phyloP scores from a whole-genome alignment of 257 asterid species.

The Fraxinus pennsylvanica region DNA sequence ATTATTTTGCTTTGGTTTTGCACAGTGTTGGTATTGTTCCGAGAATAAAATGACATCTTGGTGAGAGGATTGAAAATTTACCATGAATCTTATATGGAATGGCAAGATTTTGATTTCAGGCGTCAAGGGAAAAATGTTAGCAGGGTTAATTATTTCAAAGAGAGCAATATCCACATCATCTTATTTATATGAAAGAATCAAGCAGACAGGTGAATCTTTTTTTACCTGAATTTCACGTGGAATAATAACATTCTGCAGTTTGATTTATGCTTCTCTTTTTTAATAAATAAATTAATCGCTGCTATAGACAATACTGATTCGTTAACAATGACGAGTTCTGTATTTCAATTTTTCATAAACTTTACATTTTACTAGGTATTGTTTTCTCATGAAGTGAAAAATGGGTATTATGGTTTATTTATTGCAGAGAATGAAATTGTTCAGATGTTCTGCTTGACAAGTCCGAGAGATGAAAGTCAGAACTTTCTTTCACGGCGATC shows the following conservation, averaged over 20 bases:
- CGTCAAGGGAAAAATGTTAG: neutral
- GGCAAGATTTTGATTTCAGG: neutral
- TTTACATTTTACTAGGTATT: neutral
- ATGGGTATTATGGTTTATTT: neutral
- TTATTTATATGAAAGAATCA: neutral
- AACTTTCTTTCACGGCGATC: neutral
- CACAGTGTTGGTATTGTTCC: neutral
- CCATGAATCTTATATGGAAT: neutral
- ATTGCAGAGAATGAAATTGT: neutral
- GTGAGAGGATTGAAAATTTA: neutral
- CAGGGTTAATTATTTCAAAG: neutral
- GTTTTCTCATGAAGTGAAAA: neutral
- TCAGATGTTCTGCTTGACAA: neutral
- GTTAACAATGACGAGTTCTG: neutral
- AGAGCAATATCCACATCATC: neutral
- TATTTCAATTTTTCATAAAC: neutral
- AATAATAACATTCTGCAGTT: neutral
- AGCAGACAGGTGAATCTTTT: neutral
- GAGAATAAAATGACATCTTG: neutral
- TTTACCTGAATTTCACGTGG: neutral
- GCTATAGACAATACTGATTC: neutral
- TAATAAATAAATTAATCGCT: neutral
- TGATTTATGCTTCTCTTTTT: too few species aligned
- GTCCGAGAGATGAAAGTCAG: neutral
- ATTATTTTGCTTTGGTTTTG: neutral